Percentiles rank a stretch among this genome's conserved stretches.
phyloP scores from a whole-genome alignment of 805 yeast species.

The Saturnispora silvae region DNA sequence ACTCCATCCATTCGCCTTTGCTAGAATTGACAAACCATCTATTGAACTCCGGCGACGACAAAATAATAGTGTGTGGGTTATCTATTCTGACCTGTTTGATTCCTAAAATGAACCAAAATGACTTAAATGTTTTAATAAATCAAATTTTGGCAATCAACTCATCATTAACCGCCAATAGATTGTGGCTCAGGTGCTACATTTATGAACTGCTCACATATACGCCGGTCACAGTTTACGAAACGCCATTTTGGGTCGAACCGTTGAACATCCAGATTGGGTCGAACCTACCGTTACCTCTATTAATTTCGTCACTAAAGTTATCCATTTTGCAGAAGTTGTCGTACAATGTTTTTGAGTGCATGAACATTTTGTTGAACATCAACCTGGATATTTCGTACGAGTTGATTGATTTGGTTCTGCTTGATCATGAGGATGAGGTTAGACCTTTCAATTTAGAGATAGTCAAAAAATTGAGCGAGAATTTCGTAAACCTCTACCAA shows the following conservation, averaged over 20 bases:
- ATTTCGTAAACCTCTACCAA: slow-evolving; percentile 52
- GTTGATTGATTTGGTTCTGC: slow-evolving; percentile 91
- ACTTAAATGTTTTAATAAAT: slow-evolving; percentile 1
- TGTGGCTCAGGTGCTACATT: slow-evolving; percentile 12
- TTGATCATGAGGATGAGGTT: slow-evolving; percentile 70
- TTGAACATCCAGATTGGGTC: slow-evolving; percentile 2
- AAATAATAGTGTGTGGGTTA: slow-evolving; percentile 7
- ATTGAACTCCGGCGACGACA: slow-evolving; percentile 1
- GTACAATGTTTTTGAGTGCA: slow-evolving; percentile 28
- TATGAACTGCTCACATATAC: slow-evolving; percentile 10
- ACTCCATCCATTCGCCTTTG: slow-evolving; percentile 6
- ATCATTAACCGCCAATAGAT: not conserved
- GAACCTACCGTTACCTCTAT: slow-evolving; percentile 32
- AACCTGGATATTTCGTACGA: slow-evolving; percentile 74
- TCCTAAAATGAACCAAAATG: not conserved
- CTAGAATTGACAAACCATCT: slow-evolving; percentile 6
- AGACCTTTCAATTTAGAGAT: slow-evolving; percentile 83
- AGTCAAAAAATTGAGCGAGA: slow-evolving; percentile 52
- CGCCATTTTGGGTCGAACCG: no score
- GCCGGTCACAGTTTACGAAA: no score
- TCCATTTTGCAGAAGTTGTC: slow-evolving; percentile 3
- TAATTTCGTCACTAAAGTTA: slow-evolving; percentile 9
- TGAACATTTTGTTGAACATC: slow-evolving; percentile 63
- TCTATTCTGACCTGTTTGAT: slow-evolving; percentile 7
- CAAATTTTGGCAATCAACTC: slow-evolving; percentile 1